A percentile compares a stretch with the other conserved stretches of the same genome.
Evolutionary conservation across 768 basidiomycete genomes (phyloP).

Genomic region (Coprinellus aureogranulatus): DNA sequence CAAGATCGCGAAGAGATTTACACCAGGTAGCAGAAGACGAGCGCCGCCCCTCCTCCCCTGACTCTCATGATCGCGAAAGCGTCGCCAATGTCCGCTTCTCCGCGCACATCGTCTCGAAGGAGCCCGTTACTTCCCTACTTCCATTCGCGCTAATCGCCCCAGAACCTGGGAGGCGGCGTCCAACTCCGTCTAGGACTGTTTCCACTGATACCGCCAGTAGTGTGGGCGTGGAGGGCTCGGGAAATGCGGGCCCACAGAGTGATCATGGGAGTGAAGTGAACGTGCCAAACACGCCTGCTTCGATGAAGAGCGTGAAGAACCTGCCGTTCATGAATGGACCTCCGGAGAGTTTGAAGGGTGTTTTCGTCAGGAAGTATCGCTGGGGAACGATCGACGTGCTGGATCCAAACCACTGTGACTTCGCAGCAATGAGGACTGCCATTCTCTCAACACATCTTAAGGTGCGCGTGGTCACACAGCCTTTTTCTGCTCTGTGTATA

Average conservation of each 20-base stretch:
- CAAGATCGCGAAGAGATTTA: conserved; percentile 71
- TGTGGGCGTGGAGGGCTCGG: conserved; percentile 25
- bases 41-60: conserved; percentile 56
- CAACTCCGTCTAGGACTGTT: conserved; percentile 30
- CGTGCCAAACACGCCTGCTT: conserved; percentile 36
- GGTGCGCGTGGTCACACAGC: conserved; percentile 37
- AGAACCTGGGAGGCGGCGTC: conserved; percentile 47
- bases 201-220: conserved; percentile 29
- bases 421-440: conserved; percentile 78
- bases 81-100: conserved; percentile 78
- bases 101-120: conserved; percentile 62
- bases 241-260: conserved; percentile 25
- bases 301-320: conserved; percentile 33
- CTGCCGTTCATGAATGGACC: conserved; percentile 48
- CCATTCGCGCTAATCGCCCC: conserved; percentile 83
- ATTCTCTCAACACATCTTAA: conserved; percentile 84
- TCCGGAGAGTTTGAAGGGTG: conserved; percentile 68
- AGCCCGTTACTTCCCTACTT: conserved; percentile 55
- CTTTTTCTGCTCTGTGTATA: conserved; percentile 3
- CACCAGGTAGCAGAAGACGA: conserved; percentile 57
- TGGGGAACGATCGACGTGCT: conserved; percentile 91
- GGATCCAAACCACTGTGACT: conserved; percentile 84
- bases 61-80: conserved; percentile 62
- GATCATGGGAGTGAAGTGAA: conserved; percentile 15
- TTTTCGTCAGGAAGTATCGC: conserved; percentile 75